phyloP scores from a whole-genome alignment of 345 rosid genomes.

The Citropsis articulata region DNA sequence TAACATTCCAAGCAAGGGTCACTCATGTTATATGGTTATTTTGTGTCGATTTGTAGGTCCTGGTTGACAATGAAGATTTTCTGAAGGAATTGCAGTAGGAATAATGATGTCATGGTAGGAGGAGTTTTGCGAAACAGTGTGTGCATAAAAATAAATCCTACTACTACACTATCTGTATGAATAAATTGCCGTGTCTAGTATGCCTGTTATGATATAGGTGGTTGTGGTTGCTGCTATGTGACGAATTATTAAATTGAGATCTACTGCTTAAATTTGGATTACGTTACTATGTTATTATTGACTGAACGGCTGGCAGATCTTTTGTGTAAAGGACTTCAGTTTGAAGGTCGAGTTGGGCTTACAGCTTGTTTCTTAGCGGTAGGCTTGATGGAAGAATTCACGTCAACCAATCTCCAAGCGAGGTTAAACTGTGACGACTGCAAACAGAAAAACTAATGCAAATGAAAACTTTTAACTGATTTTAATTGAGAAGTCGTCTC shows the following conservation, averaged over 20 bases:
- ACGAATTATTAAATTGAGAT: background rate
- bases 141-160: background rate
- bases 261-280: background rate
- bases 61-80: constrained; percentile 94
- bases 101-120: background rate
- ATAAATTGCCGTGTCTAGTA: constrained; percentile 7
- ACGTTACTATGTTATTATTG: background rate
- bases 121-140: background rate
- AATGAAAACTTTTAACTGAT: too few species aligned
- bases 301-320: too few species aligned
- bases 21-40: background rate
- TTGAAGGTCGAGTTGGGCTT: too few species aligned
- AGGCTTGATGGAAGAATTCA: too few species aligned
- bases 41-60: constrained; percentile 42
- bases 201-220: background rate
- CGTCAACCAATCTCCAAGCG: too few species aligned
- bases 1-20: too few species aligned
- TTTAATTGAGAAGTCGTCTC: too few species aligned
- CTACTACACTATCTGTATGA: constrained; percentile 12
- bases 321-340: too few species aligned
- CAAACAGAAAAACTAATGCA: too few species aligned
- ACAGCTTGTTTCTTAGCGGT: too few species aligned
- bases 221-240: background rate
- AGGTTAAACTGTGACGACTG: too few species aligned
- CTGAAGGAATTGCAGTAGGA: constrained; percentile 67